Percentiles rank a stretch among this genome's conserved stretches.
Evolutionary conservation across 176 grass and related monocot genomes (phyloP).

Genomic region (Lolium multiflorum): DNA sequence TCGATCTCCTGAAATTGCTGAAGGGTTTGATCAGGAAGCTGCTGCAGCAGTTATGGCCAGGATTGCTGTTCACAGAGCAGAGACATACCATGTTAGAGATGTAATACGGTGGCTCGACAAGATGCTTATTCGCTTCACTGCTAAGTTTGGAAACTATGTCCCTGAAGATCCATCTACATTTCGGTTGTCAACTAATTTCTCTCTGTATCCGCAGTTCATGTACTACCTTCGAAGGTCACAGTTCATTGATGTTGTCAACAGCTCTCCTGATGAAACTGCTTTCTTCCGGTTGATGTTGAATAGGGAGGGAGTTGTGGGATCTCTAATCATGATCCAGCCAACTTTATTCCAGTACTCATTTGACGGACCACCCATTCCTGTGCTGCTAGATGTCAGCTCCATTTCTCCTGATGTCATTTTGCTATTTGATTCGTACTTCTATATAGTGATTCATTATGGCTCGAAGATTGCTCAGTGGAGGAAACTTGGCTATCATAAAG

Average conservation of each 20-base stretch:
- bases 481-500: conserved; percentile 89
- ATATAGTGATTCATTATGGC: conserved; percentile 94
- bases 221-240: conserved; percentile 95
- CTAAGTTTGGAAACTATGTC: conserved; percentile 95
- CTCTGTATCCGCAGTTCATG: conserved; percentile 95
- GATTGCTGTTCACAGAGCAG: conserved; percentile 84
- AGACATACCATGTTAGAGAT: conserved; percentile 84
- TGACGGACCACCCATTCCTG: conserved; percentile 95
- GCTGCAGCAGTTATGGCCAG: conserved; percentile 92
- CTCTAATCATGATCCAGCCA: conserved; percentile 97
- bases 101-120: conserved; percentile 98
- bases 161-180: conserved; percentile 98
- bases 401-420: conserved; percentile 96
- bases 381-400: conserved; percentile 92
- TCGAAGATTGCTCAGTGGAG: conserved; percentile 99
- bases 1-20: conserved; percentile 77
- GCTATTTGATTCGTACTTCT: conserved; percentile 95
- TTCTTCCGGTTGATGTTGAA: conserved; percentile 98
- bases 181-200: conserved; percentile 84
- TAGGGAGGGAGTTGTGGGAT: conserved; percentile 88
- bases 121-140: conserved; percentile 98
- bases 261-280: conserved; percentile 92
- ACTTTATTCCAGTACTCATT: conserved; percentile 98
- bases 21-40: conserved; percentile 96
- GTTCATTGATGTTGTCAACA: conserved; percentile 99